Percentiles rank a stretch among this genome's conserved stretches.
These are phyloP conservation scores for Pistacia vera DNA, from an alignment of 345 rosid genomes.

Conservation along the genomic window DNA sequence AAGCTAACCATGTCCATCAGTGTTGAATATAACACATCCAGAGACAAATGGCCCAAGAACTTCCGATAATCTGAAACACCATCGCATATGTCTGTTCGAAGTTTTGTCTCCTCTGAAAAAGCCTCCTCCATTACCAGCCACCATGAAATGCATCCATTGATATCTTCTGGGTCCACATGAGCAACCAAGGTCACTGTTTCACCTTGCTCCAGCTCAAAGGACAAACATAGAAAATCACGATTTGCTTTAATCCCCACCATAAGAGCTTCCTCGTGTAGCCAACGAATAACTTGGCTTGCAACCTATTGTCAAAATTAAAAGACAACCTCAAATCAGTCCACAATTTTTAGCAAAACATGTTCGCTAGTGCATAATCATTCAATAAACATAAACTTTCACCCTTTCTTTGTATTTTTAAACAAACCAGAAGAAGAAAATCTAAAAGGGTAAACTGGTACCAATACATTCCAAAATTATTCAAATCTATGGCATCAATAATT, in stretches of 20 bases:
- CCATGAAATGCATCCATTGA: conserved; percentile 81
- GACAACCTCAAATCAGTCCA: conserved; percentile 9
- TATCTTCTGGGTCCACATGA: conserved; percentile 77
- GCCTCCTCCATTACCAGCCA: conserved; percentile 90
- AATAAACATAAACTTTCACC: not conserved
- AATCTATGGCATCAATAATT: not conserved
- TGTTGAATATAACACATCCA: conserved; percentile 65
- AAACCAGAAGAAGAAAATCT: not conserved
- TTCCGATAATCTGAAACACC: conserved; percentile 60
- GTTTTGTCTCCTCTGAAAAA: conserved; percentile 59
- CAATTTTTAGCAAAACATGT: not conserved
- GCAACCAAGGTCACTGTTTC: conserved; percentile 83
- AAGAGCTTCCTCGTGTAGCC: conserved; percentile 93
- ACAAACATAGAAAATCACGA: conserved; percentile 68
- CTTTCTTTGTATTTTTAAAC: not conserved
- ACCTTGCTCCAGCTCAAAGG: conserved; percentile 84
- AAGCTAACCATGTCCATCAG: conserved; percentile 82
- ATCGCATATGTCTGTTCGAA: conserved; percentile 36
- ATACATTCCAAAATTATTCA: conserved; percentile 7
- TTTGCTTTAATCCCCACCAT: conserved; percentile 77
- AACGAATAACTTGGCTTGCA: conserved; percentile 91
- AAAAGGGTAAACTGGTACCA: not conserved
- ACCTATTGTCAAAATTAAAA: conserved; percentile 44
- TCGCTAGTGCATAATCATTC: not conserved
- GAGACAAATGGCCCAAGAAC: conserved; percentile 76